Evolutionary conservation across 495 filamentous ascomycete species (phyloP).

Genomic region (Penicillium lagena): DNA sequence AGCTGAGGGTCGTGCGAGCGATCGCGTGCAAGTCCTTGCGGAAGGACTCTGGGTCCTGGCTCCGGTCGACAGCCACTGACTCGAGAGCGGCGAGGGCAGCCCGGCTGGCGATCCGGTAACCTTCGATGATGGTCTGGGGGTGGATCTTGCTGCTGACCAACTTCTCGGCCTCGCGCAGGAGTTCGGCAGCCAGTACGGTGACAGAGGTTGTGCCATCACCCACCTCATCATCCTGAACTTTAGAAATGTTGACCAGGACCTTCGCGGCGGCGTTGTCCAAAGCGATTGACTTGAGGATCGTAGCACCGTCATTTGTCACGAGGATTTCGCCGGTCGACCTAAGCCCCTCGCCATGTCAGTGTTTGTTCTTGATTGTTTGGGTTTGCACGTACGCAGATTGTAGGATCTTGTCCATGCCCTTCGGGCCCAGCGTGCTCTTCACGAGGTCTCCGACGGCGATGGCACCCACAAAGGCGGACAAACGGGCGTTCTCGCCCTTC

Average conservation of each 20-base stretch:
- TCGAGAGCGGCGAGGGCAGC: slow-evolving; percentile 81
- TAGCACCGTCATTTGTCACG: slow-evolving; percentile 98
- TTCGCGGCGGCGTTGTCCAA: slow-evolving; percentile 98
- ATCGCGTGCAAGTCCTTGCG: slow-evolving; percentile 85
- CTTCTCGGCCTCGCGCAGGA: slow-evolving; percentile 93
- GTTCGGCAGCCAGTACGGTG: slow-evolving; percentile 87
- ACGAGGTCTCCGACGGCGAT: slow-evolving; percentile 96
- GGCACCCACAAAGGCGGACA: slow-evolving; percentile 92
- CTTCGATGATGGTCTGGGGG: slow-evolving; percentile 98
- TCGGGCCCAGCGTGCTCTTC: slow-evolving; percentile 93
- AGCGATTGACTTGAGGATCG: slow-evolving; percentile 97
- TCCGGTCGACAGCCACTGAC: slow-evolving; percentile 81
- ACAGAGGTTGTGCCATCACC: slow-evolving; percentile 93
- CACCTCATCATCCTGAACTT: slow-evolving; percentile 98
- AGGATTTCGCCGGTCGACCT: slow-evolving; percentile 95
- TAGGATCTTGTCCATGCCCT: slow-evolving; percentile 99
- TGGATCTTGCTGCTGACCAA: slow-evolving; percentile 96
- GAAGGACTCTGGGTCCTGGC: slow-evolving; percentile 73
- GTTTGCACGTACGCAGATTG: slow-evolving; percentile 76
- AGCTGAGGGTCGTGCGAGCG: slow-evolving; percentile 93
- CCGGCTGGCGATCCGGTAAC: slow-evolving; percentile 91
- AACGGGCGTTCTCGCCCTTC: slow-evolving; percentile 98
- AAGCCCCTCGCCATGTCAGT: slow-evolving; percentile 10
- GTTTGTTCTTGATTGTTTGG: slow-evolving; percentile 5
- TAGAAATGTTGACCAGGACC: slow-evolving; percentile 93